A percentile compares a stretch with the other conserved stretches of the same genome.
Conservation (phyloP, 495 filamentous ascomycete species). For the Trichoderma erinaceum region DNA sequence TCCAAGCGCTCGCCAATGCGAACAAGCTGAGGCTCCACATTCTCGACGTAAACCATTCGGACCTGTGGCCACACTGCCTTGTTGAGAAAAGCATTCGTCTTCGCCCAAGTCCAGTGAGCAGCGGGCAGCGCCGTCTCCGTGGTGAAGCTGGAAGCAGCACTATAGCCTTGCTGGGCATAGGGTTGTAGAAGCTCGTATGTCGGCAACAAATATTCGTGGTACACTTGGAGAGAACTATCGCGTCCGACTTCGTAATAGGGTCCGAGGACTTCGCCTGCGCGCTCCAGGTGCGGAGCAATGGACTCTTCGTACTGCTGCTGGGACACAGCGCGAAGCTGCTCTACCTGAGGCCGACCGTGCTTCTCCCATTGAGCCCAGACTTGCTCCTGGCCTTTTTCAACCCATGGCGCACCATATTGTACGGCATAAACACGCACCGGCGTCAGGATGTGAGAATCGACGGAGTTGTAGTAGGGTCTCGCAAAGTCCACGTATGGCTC, state of each 20-base stretch:
- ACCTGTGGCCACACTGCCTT: slow-evolving; percentile 73
- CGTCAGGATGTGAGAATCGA: slow-evolving; percentile 60
- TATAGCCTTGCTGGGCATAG: slow-evolving; percentile 65
- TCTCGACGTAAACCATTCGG: slow-evolving; percentile 73
- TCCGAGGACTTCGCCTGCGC: slow-evolving; percentile 44
- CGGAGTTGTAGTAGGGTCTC: slow-evolving; percentile 62
- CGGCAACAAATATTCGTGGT: slow-evolving; percentile 67
- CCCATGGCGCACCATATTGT: slow-evolving; percentile 70
- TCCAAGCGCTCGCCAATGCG: slow-evolving; percentile 88
- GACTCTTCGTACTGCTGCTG: slow-evolving; percentile 60
- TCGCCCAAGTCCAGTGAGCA: slow-evolving; percentile 60
- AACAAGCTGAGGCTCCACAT: slow-evolving; percentile 90
- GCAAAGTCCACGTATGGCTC: slow-evolving; percentile 74
- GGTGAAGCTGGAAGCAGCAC: slow-evolving; percentile 57
- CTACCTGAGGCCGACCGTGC: slow-evolving; percentile 65
- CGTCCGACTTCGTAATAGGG: slow-evolving; percentile 69
- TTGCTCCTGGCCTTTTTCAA: slow-evolving; percentile 58
- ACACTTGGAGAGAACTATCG: slow-evolving; percentile 55
- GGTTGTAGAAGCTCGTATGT: slow-evolving; percentile 66
- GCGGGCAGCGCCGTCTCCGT: slow-evolving; percentile 68
- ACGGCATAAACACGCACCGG: slow-evolving; percentile 61
- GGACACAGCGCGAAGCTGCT: slow-evolving; percentile 52
- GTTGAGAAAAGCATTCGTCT: slow-evolving; percentile 60
- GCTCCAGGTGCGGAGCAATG: slow-evolving; percentile 68
- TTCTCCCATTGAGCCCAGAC: slow-evolving; percentile 69